Percentiles rank a stretch among this genome's conserved stretches.
Evolutionary conservation across 352 stramenopile species (phyloP).

Genomic region (Phytophthora ohioensis): DNA sequence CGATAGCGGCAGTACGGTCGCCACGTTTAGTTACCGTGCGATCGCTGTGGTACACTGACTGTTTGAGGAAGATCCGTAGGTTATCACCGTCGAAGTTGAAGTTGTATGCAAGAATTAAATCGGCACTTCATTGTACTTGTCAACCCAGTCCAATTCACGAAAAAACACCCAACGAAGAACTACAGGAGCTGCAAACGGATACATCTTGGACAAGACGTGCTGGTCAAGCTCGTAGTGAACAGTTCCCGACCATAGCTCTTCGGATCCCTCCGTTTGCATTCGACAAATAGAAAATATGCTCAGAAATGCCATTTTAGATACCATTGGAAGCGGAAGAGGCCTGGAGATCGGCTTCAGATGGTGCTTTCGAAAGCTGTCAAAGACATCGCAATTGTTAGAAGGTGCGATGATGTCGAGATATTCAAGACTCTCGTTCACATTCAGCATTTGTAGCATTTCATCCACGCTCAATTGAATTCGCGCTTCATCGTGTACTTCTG

Average conservation of each 20-base stretch:
- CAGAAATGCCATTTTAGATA: conserved; percentile 15
- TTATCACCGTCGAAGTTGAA: too few relatives aligned
- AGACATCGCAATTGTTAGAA: neutral
- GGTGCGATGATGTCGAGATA: conserved; percentile 13
- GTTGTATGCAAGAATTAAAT: too few relatives aligned
- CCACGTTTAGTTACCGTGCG: too few relatives aligned
- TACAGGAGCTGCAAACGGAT: neutral
- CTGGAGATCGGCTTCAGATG: conserved; percentile 4
- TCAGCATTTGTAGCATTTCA: conserved; percentile 15
- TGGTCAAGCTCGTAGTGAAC: neutral
- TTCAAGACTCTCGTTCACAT: conserved; percentile 12
- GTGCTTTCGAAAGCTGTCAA: neutral
- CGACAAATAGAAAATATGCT: neutral
- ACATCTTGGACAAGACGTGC: conserved; percentile 5
- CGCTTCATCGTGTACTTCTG: neutral
- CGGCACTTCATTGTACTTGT: conserved; percentile 7
- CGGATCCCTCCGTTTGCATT: too few relatives aligned
- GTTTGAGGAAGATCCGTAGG: too few relatives aligned
- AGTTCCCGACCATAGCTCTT: neutral
- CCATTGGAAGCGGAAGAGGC: neutral
- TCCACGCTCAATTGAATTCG: neutral
- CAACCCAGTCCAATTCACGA: conserved; percentile 5
- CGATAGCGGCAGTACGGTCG: too few relatives aligned
- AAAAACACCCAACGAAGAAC: conserved; percentile 16
- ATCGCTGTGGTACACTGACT: too few relatives aligned